These are phyloP conservation scores for Bruguiera sexangula DNA, from an alignment of 345 rosid genomes.

Conservation along the genomic window DNA sequence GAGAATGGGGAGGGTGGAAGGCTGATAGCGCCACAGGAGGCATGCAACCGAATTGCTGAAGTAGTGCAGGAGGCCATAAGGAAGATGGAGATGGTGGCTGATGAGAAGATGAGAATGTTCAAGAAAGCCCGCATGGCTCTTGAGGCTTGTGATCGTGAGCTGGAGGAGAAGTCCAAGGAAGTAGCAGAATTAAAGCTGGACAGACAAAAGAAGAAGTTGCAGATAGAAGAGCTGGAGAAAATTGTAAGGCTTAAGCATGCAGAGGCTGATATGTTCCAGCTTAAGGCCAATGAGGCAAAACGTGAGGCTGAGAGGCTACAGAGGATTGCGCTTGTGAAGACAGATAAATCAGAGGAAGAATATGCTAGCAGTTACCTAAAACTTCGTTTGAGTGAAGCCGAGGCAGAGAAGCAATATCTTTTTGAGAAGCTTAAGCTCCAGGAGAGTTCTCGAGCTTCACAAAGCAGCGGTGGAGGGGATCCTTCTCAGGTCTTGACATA, in stretches of 20 bases:
- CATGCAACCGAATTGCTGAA: conserved; percentile 93
- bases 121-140: conserved; percentile 81
- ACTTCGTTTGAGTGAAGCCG: conserved; percentile 90
- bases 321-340: conserved; percentile 82
- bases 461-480: conserved; percentile 56
- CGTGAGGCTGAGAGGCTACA: conserved; percentile 86
- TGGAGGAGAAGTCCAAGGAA: conserved; percentile 93
- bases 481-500: conserved; percentile 65
- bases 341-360: conserved; percentile 94
- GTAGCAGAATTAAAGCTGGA: conserved; percentile 66
- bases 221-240: conserved; percentile 88
- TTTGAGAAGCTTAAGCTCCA: conserved; percentile 91
- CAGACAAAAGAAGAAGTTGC: conserved; percentile 72
- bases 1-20: conserved; percentile 84
- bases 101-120: conserved; percentile 90
- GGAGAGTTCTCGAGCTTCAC: conserved; percentile 68
- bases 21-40: conserved; percentile 86
- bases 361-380: conserved; percentile 84
- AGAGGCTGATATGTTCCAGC: conserved; percentile 98
- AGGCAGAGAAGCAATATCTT: conserved; percentile 95
- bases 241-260: conserved; percentile 95
- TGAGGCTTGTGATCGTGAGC: conserved; percentile 81
- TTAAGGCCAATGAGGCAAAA: conserved; percentile 91
- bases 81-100: conserved; percentile 99
- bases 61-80: conserved; percentile 92